A percentile compares a stretch with the other conserved stretches of the same genome.
Conservation (phyloP, 2,329 filamentous ascomycete species). For the Colletotrichum higginsianum region DNA sequence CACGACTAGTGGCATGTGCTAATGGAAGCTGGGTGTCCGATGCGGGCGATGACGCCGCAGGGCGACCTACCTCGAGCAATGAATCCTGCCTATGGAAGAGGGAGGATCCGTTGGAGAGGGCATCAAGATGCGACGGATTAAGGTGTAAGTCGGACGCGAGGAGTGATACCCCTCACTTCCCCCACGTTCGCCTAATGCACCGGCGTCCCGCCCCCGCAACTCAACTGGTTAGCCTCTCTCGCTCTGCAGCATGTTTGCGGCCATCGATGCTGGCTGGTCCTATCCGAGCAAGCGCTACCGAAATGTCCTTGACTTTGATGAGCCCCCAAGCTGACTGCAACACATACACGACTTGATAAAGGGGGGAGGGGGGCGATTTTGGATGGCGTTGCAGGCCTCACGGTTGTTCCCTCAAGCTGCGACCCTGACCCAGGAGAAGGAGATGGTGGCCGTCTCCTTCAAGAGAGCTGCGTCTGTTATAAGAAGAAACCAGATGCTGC, state of each 20-base stretch:
- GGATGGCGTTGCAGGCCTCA: constrained; percentile 2
- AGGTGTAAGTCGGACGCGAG: constrained; percentile 31
- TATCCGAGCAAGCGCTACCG: constrained; percentile 26
- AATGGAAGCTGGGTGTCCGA: constrained; percentile 13
- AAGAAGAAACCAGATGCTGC: not conserved
- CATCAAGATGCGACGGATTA: constrained; percentile 34
- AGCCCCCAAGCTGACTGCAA: not conserved
- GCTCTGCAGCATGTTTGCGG: constrained; percentile 21
- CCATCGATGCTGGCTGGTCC: constrained; percentile 14
- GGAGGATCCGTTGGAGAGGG: constrained; percentile 19
- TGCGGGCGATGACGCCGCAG: constrained; percentile 14
- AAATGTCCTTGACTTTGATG: constrained; percentile 13
- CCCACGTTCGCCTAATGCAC: constrained; percentile 53
- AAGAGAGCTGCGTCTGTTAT: not conserved
- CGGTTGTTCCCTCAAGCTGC: not conserved
- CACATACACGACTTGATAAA: not conserved
- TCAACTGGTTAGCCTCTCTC: constrained; percentile 19
- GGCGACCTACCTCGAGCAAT: constrained; percentile 6
- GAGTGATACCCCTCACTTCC: constrained; percentile 47
- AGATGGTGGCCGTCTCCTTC: too few relatives aligned
- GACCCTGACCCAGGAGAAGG: not conserved
- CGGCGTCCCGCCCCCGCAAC: constrained; percentile 29
- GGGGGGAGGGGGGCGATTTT: not conserved
- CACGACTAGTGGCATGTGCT: constrained; percentile 36
- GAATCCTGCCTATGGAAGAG: constrained; percentile 27